Base-by-base conservation (phyloP, 257 asterid species). In the Anisodus tanguticus region DNA sequence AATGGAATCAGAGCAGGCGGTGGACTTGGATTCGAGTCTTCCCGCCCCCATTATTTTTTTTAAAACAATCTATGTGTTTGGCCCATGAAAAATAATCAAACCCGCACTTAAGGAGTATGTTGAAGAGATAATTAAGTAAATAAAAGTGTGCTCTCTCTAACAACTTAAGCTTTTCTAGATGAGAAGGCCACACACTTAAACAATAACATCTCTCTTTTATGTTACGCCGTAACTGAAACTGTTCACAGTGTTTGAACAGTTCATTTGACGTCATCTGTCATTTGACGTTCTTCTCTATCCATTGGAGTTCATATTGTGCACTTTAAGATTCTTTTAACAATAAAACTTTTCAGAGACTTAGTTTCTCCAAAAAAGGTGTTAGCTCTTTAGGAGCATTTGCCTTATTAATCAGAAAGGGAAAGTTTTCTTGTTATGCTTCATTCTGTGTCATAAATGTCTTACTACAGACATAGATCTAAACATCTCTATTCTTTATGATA, bases 361-460 rank as follows among this genome's bases (percentile, higher is more conserved):
- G 81, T 26, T 53, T 53, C 64, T 77, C 64, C 16, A 9, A 2
- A 77, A 76, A 41, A 53, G 49, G 64, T 77, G 41, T 26, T 53
- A 77, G 82, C 82, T 53, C 49, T 54, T 31, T 53, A 7, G 47
- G 66, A 35, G n/a, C 64, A 26, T 13, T 53, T 53, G 47, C 41
- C 49, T 77, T 26, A 64, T 77, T 77, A 53, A 22, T 77, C 45
- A 77, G 49, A 53, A 31, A 77, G 82, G 62, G 64, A 4, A 74
- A 26, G 22, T 53, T 53, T 77, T 77, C 66, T 9, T 77, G 64
- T 77, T 53, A 53, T 77, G 66, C 49, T 53, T 53, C 82, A 77
- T 77, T 77, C 64, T 77, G 16, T 35, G 8, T 71, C 62, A 26
- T 15, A 53, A 54, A 53, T 77, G 82, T 77, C 59, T 47, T 53